Conservation (phyloP, 108 stramenopile species). For the Hondaea fermentalgiana region DNA sequence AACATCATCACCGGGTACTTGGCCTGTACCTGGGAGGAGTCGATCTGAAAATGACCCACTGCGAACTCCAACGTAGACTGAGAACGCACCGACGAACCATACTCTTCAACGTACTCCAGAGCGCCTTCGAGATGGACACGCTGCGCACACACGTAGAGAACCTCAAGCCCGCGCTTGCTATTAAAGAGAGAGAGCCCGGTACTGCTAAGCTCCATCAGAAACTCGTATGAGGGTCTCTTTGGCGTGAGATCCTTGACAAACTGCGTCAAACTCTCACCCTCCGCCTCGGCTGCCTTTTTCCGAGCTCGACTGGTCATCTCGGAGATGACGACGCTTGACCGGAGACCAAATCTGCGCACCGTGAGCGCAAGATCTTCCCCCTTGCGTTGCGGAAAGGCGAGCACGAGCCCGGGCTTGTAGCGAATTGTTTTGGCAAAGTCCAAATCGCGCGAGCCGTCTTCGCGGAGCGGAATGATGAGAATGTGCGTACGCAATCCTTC, state of each 20-base stretch:
- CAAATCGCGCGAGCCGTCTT: background rate
- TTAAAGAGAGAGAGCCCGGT: background rate
- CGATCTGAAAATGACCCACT: background rate
- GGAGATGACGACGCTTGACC: background rate
- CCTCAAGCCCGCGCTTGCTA: background rate
- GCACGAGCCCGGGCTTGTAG: background rate
- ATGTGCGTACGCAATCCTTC: background rate
- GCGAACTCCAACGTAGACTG: background rate
- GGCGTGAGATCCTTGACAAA: background rate
- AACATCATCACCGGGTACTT: background rate
- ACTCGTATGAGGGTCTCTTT: background rate
- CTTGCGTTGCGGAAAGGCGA: background rate
- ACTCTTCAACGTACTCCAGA: background rate
- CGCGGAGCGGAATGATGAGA: background rate
- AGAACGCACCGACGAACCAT: background rate
- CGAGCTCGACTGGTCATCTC: background rate
- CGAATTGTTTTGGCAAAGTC: background rate
- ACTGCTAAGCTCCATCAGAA: background rate
- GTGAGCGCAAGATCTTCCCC: background rate
- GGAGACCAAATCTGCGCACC: background rate
- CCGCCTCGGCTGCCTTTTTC: background rate
- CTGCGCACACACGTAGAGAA: background rate
- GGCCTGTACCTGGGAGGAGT: constrained; percentile 5
- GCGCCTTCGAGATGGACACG: background rate
- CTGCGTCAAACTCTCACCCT: background rate